These are phyloP conservation scores for Lactarius quietus DNA, from an alignment of 768 basidiomycete genomes.

Conservation along the genomic window DNA sequence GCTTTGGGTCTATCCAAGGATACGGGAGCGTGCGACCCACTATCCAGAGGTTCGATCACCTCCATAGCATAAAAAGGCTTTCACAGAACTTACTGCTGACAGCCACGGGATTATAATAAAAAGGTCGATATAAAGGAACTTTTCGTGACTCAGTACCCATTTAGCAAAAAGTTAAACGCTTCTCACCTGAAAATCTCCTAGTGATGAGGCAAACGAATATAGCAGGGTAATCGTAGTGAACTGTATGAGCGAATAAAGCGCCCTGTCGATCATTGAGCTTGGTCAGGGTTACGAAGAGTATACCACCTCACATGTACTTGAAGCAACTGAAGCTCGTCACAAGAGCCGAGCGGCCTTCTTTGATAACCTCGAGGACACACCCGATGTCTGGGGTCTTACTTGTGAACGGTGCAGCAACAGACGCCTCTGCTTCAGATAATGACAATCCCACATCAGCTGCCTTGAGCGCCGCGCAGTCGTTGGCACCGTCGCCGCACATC, in stretches of 20 bases:
- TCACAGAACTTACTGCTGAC: slow-evolving; percentile 73
- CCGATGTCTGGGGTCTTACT: slow-evolving; percentile 90
- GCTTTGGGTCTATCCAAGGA: slow-evolving; percentile 78
- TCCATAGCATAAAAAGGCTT: slow-evolving; percentile 17
- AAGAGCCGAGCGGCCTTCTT: slow-evolving; percentile 91
- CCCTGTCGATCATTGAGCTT: slow-evolving; percentile 51
- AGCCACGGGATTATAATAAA: slow-evolving; percentile 96
- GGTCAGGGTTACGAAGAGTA: slow-evolving; percentile 14
- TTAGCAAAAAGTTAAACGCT: slow-evolving; percentile 2
- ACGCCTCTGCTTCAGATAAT: slow-evolving; percentile 95
- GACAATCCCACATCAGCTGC: slow-evolving; percentile 98
- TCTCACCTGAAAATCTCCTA: slow-evolving; percentile 92
- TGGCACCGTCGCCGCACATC: slow-evolving; percentile 99
- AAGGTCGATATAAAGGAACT: slow-evolving; percentile 97
- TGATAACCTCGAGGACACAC: slow-evolving; percentile 95
- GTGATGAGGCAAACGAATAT: slow-evolving; percentile 93
- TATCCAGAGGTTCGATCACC: slow-evolving; percentile 35
- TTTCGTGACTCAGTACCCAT: slow-evolving; percentile 20
- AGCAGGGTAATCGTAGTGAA: slow-evolving; percentile 96
- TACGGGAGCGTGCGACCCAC: slow-evolving; percentile 96
- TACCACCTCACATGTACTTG: slow-evolving; percentile 88
- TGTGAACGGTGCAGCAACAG: slow-evolving; percentile 97
- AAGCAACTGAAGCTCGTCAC: slow-evolving; percentile 99
- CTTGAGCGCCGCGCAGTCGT: slow-evolving; percentile 97
- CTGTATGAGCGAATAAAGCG: slow-evolving; percentile 96